Evolutionary conservation across 257 asterid genomes (phyloP).

Genomic region (Rubia yunnanensis): DNA sequence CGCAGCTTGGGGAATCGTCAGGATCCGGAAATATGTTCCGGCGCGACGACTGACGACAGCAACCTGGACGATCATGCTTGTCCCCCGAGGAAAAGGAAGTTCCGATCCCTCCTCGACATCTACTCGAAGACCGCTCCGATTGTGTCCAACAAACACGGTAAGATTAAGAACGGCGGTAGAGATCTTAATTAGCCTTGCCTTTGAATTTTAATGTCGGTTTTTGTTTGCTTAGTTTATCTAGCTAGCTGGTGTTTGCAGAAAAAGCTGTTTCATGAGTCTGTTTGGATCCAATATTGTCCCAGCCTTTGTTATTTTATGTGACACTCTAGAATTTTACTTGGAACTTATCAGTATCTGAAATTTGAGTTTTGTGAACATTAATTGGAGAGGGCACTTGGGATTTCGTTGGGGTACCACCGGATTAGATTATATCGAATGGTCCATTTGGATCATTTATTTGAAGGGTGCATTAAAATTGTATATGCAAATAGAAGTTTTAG

Average conservation of each 20-base stretch:
- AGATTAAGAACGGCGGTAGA: conserved; percentile 16
- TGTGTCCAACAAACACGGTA: conserved; percentile 9
- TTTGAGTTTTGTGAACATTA: background rate
- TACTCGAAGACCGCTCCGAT: conserved; percentile 31
- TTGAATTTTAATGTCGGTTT: background rate
- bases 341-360: no score
- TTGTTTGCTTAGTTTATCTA: background rate
- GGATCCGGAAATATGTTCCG: conserved; percentile 41
- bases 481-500: no score
- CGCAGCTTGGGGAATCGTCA: background rate
- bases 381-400: background rate
- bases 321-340: background rate
- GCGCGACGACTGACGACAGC: conserved; percentile 4
- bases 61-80: conserved; percentile 17
- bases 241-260: background rate
- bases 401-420: background rate
- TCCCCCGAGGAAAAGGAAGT: conserved; percentile 26
- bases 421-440: background rate
- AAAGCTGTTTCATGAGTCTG: background rate
- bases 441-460: background rate
- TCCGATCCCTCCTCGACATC: conserved; percentile 41
- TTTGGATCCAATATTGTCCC: background rate
- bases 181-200: background rate
- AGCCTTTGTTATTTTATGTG: background rate
- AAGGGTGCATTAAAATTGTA: background rate